Base-by-base conservation (phyloP, 164 flowering plant genomes). In the Umbellularia californica region DNA sequence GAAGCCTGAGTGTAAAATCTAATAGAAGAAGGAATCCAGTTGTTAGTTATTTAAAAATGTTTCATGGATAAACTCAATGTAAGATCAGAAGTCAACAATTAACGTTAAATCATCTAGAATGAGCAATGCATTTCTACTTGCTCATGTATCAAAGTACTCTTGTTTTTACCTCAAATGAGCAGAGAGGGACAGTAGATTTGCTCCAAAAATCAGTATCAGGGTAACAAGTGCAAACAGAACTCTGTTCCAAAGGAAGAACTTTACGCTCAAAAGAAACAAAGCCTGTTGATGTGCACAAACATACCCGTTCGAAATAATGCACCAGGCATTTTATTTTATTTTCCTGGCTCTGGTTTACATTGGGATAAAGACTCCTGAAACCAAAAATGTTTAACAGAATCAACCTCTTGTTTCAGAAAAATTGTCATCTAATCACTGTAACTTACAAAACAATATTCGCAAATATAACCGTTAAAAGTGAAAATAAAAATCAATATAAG, bases 231-330 rank as follows among this genome's bases (percentile, higher is more conserved):
- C 71, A 65, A 67, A 24, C 58, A 50, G 77, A 72, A 70, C 69
- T 68, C 52, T 68, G 72, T n/a, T 79, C 77, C 75, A 86, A 65
- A 20, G 88, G 87, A 80, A 95, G 96, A 79, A 93, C 89, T 79
- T 92, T 92, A 41, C 98, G 83, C 83, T 93, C 94, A 87, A 90
- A 95, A 50, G 97, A 93, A 71, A 95, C 90, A 73, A 64, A 80
- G 13, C 91, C 92, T 5, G 5, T 19, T n/a, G 98, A 96, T 81
- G 87, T 88, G 75, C 68, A 50, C 17, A 78, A 81, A 76, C 81
- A 82, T 84, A 95, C 87, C 83, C 92, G 87, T 78, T 88, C 85
- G 83, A 95, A 95, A 82, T 95, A 95, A 73, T 95, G 96, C 58
- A 87, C 22, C 5, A 95, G 85, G 83, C 99, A 95, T 83, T 80